These are phyloP conservation scores for Cronartium ribicola DNA, from an alignment of 1,284 basidiomycete species.

Conservation along the genomic window DNA sequence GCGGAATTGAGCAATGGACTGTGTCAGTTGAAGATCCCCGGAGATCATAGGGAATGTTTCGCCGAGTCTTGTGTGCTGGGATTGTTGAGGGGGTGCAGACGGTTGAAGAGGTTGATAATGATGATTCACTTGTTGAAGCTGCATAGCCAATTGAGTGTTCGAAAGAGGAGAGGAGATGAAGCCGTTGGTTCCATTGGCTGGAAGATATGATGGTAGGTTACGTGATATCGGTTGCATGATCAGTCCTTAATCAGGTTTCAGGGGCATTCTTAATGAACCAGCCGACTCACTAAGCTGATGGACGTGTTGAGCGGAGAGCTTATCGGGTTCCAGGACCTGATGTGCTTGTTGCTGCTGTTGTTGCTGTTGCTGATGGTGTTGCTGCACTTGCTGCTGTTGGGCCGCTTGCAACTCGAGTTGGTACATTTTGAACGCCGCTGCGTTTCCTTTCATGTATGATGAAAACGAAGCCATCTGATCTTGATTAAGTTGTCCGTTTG, in stretches of 20 bases:
- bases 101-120: slow-evolving; percentile 11
- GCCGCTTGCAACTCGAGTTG: slow-evolving; percentile 26
- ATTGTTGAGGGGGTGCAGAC: background rate
- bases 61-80: slow-evolving; percentile 1
- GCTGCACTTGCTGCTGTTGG: slow-evolving; percentile 33
- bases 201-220: background rate
- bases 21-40: slow-evolving; percentile 11
- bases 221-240: background rate
- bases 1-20: slow-evolving; percentile 12
- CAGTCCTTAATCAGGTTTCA: background rate
- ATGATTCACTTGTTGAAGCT: slow-evolving; percentile 9
- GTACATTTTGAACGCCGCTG: slow-evolving; percentile 29
- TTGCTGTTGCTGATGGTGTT: slow-evolving; percentile 22
- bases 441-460: slow-evolving; percentile 26
- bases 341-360: slow-evolving; percentile 26
- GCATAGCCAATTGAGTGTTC: slow-evolving; percentile 13
- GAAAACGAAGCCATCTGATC: slow-evolving; percentile 23
- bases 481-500: slow-evolving; percentile 18
- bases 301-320: slow-evolving; percentile 4
- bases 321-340: slow-evolving; percentile 20
- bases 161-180: slow-evolving; percentile 7
- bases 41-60: background rate
- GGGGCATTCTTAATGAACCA: background rate
- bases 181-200: slow-evolving; percentile 8
- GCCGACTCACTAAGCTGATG: slow-evolving; percentile 30